Evolutionary conservation across 1,139 yeast genomes (phyloP).

Genomic region (Zygoascus meyerae): DNA sequence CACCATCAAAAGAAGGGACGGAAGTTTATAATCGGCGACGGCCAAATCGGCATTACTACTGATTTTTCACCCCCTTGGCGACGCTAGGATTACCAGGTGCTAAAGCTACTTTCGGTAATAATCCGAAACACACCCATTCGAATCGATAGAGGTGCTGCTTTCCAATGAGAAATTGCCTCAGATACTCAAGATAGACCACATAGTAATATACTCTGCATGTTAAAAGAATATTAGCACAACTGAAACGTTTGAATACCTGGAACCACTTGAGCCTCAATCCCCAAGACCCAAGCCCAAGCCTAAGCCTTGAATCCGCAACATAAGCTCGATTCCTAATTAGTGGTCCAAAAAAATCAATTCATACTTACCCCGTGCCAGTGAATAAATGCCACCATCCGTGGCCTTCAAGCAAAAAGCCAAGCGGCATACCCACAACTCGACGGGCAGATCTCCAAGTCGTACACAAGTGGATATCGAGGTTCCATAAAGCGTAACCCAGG

Average conservation of each 20-base stretch:
- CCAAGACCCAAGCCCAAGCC: not conserved
- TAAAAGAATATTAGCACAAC: slow-evolving; percentile 6
- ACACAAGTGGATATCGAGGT: slow-evolving; percentile 79
- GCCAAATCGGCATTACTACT: not conserved
- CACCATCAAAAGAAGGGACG: too few relatives aligned
- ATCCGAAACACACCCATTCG: slow-evolving; percentile 44
- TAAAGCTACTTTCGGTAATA: slow-evolving; percentile 38
- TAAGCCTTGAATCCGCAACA: slow-evolving; percentile 4
- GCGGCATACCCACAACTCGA: slow-evolving; percentile 73
- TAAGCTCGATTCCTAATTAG: not conserved
- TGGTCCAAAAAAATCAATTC: not conserved
- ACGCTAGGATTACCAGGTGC: slow-evolving; percentile 5
- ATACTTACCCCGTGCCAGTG: slow-evolving; percentile 15
- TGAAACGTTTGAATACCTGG: too few relatives aligned
- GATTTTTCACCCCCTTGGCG: slow-evolving; percentile 1
- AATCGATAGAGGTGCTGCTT: slow-evolving; percentile 47
- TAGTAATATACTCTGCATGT: slow-evolving; percentile 52
- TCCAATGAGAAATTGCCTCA: slow-evolving; percentile 56
- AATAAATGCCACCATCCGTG: slow-evolving; percentile 95
- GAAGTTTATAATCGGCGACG: too few relatives aligned
- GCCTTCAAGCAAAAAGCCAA: slow-evolving; percentile 81
- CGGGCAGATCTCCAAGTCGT: slow-evolving; percentile 55
- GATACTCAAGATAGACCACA: slow-evolving; percentile 55
- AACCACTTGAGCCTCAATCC: too few relatives aligned
- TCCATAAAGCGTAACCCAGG: slow-evolving; percentile 76